phyloP scores from a whole-genome alignment of 2,329 filamentous ascomycete genomes.

The Ophiocordyceps australis region DNA sequence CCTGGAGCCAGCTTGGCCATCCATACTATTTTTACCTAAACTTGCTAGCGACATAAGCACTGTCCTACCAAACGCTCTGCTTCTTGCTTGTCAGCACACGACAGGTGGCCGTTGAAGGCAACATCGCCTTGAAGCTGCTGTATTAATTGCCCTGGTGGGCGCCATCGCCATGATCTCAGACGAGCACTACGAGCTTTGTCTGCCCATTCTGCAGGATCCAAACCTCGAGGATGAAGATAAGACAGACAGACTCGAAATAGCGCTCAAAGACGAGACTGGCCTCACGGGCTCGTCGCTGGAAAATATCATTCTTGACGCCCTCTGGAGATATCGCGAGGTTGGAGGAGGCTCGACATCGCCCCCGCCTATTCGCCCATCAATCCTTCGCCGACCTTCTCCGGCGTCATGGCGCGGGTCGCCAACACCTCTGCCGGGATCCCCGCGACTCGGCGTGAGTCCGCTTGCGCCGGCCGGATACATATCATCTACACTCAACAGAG shows the following conservation, averaged over 20 bases:
- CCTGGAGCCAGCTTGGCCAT: too few species aligned
- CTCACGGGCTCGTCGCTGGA: slow-evolving; percentile 65
- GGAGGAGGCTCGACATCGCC: slow-evolving; percentile 52
- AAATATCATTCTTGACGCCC: slow-evolving; percentile 74
- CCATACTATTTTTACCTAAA: too few species aligned
- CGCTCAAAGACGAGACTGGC: slow-evolving; percentile 62
- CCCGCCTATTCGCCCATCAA: slow-evolving; percentile 71
- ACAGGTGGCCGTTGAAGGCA: too few species aligned
- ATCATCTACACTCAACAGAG: slow-evolving; percentile 54
- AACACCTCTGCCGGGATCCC: slow-evolving; percentile 70
- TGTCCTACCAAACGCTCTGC: too few species aligned
- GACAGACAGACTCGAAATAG: slow-evolving; percentile 75
- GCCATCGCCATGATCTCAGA: slow-evolving; percentile 76
- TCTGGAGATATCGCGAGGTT: slow-evolving; percentile 68
- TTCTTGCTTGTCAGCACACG: too few species aligned
- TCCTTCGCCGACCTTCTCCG: slow-evolving; percentile 79
- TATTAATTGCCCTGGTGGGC: too few species aligned
- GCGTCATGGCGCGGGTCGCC: slow-evolving; percentile 79
- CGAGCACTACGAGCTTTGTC: slow-evolving; percentile 78
- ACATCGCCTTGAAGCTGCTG: too few species aligned
- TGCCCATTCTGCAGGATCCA: slow-evolving; percentile 70
- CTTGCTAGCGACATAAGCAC: too few species aligned
- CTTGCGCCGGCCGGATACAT: slow-evolving; percentile 71
- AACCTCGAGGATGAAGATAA: slow-evolving; percentile 86
- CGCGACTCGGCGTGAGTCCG: slow-evolving; percentile 65